Conservation (phyloP, 2,329 filamentous ascomycete genomes). For the Mycocentrospora acerina region DNA sequence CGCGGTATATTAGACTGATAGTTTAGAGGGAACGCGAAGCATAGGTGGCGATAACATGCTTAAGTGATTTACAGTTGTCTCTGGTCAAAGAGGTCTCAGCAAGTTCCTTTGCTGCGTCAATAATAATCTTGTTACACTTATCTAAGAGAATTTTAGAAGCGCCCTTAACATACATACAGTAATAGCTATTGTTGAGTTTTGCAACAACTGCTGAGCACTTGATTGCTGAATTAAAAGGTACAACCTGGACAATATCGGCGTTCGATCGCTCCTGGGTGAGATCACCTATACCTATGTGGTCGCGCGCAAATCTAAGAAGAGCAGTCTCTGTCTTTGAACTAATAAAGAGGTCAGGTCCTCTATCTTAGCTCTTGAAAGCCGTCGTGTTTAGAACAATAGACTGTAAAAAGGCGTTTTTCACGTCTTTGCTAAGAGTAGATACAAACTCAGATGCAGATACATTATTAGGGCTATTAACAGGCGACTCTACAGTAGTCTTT, state of each 20-base stretch:
- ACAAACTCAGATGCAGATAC: constrained; percentile 58
- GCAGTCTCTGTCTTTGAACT: constrained; percentile 80
- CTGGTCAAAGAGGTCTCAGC: constrained; percentile 55
- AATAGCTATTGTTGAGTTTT: constrained; percentile 56
- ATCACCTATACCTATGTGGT: constrained; percentile 64
- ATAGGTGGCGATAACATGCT: constrained; percentile 72
- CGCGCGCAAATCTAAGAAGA: constrained; percentile 67
- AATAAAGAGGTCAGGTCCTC: constrained; percentile 58
- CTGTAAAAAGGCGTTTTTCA: constrained; percentile 60
- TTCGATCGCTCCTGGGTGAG: constrained; percentile 64
- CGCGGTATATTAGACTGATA: constrained; percentile 79
- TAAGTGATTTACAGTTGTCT: constrained; percentile 61
- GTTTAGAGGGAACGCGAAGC: constrained; percentile 79
- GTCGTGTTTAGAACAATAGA: constrained; percentile 50
- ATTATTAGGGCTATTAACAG: constrained; percentile 47
- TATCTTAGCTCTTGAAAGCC: constrained; percentile 46
- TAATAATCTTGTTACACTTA: constrained; percentile 55
- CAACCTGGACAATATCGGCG: constrained; percentile 57
- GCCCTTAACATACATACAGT: constrained; percentile 58
- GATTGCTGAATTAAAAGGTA: constrained; percentile 63
- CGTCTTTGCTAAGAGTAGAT: constrained; percentile 51
- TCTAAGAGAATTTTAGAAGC: constrained; percentile 54
- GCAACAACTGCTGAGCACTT: constrained; percentile 71
- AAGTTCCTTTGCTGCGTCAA: constrained; percentile 61
- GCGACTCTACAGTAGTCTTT: constrained; percentile 32